A percentile compares a stretch with the other conserved stretches of the same genome.
phyloP scores from a whole-genome alignment of 2,329 filamentous ascomycete genomes.

The Nothopassalora personata region DNA sequence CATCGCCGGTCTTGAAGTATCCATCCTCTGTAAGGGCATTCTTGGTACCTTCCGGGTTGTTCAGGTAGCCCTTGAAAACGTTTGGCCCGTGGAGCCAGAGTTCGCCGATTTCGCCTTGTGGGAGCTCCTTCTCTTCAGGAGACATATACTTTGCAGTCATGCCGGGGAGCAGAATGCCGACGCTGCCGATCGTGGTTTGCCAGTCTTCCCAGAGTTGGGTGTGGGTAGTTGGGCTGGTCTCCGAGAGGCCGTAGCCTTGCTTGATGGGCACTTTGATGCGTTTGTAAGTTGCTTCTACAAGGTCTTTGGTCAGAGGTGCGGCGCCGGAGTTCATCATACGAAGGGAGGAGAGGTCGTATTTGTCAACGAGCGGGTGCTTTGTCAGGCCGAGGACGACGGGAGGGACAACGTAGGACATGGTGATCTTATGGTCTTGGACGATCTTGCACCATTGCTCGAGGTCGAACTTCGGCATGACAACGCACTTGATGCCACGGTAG shows the following conservation, averaged over 20 bases:
- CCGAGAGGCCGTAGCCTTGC: conserved; percentile 86
- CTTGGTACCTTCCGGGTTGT: conserved; percentile 62
- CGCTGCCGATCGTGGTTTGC: conserved; percentile 68
- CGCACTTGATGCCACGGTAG: conserved; percentile 58
- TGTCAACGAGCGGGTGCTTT: conserved; percentile 70
- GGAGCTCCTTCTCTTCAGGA: conserved; percentile 53
- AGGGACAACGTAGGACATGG: conserved; percentile 76
- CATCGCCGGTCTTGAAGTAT: conserved; percentile 84
- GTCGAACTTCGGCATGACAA: conserved; percentile 77
- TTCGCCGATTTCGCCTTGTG: conserved; percentile 79
- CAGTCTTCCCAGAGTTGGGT: conserved; percentile 68
- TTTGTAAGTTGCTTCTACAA: conserved; percentile 69
- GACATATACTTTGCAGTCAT: conserved; percentile 78
- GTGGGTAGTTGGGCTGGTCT: conserved; percentile 76
- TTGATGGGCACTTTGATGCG: conserved; percentile 76
- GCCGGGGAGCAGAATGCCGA: conserved; percentile 72
- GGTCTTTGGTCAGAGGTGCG: conserved; percentile 73
- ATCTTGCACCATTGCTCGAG: conserved; percentile 70
- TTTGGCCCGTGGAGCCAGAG: conserved; percentile 67
- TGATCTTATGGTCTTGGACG: conserved; percentile 70
- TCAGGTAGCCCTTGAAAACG: conserved; percentile 82
- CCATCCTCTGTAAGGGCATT: conserved; percentile 69
- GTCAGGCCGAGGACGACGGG: conserved; percentile 75
- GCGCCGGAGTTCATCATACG: conserved; percentile 85
- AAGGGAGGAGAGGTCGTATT: conserved; percentile 73